Conservation (phyloP, 805 yeast genomes). For the Starmera pachycereana region DNA sequence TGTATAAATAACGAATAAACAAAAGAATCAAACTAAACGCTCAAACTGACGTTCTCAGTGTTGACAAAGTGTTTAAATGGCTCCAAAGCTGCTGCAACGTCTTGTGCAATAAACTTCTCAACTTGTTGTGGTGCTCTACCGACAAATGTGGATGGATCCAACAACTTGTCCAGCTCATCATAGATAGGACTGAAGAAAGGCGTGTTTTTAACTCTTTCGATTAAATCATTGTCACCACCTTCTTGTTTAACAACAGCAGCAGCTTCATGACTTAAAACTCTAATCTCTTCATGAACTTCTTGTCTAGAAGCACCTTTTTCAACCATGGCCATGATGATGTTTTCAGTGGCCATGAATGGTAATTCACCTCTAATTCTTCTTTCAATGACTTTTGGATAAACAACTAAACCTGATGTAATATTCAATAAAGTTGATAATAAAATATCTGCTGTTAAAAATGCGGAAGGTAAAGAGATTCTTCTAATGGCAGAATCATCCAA, state of each 20-base stretch:
- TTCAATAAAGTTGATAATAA: constrained; percentile 80
- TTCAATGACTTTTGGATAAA: constrained; percentile 97
- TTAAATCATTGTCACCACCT: constrained; percentile 97
- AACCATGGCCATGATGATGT: constrained; percentile 99
- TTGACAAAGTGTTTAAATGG: constrained; percentile 53
- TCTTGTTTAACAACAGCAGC: constrained; percentile 94
- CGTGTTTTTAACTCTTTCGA: constrained; percentile 72
- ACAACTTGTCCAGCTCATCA: constrained; percentile 65
- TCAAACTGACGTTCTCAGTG: constrained; percentile 62
- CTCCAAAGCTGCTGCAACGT: constrained; percentile 74
- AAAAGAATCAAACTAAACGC: constrained; percentile 38
- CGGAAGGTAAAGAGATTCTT: constrained; percentile 93
- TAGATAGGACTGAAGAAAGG: constrained; percentile 84
- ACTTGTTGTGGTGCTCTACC: constrained; percentile 99
- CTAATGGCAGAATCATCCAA: constrained; percentile 97
- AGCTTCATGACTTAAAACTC: constrained; percentile 95
- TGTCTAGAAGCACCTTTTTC: constrained; percentile 97
- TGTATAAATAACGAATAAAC: too few relatives aligned
- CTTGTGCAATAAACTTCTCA: constrained; percentile 78
- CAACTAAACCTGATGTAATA: constrained; percentile 92
- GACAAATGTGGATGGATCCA: constrained; percentile 89
- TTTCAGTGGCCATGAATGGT: constrained; percentile 99
- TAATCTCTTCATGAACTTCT: constrained; percentile 95
- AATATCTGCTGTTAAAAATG: constrained; percentile 93
- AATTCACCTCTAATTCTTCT: constrained; percentile 90